Conservation (phyloP, 345 rosid genomes). For the Rhizophora mangle region DNA sequence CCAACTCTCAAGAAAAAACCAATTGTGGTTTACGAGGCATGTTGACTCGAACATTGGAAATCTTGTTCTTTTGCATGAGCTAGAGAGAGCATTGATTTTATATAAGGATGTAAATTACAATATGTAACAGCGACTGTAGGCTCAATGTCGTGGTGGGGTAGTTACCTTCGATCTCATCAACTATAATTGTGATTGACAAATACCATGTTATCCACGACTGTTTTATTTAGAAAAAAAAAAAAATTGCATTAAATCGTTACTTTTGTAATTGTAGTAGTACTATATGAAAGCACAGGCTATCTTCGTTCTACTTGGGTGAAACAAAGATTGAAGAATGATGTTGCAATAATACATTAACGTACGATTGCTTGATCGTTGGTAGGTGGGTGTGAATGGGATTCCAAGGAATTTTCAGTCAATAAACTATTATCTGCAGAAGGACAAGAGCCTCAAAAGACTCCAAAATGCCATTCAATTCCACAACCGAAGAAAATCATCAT, state of each 20-base stretch:
- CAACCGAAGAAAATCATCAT: slow-evolving; percentile 12
- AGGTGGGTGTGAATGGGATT: background rate
- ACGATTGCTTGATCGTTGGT: slow-evolving; percentile 14
- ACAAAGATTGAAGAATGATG: slow-evolving; percentile 25
- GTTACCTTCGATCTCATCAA: too few relatives aligned
- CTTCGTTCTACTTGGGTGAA: background rate
- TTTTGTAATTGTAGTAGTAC: too few relatives aligned
- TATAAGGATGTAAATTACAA: too few relatives aligned
- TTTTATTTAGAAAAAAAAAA: too few relatives aligned
- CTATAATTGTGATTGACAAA: too few relatives aligned
- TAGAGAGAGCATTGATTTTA: background rate
- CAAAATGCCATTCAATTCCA: slow-evolving; percentile 30
- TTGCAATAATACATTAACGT: slow-evolving; percentile 27
- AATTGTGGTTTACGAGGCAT: slow-evolving; percentile 20
- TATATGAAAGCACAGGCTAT: too few relatives aligned
- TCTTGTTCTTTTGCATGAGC: slow-evolving; percentile 1
- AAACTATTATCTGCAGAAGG: background rate
- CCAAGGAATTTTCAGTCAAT: background rate
- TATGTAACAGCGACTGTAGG: too few relatives aligned
- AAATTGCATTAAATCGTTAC: too few relatives aligned
- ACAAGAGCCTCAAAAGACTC: slow-evolving; percentile 51
- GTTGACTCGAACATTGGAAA: background rate
- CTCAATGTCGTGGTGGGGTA: too few relatives aligned
- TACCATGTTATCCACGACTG: too few relatives aligned
- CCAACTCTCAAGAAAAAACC: slow-evolving; percentile 8